Percentiles rank a stretch among this genome's conserved stretches.
phyloP scores from a whole-genome alignment of 2,329 filamentous ascomycete genomes.

The Colletotrichum tropicicola region DNA sequence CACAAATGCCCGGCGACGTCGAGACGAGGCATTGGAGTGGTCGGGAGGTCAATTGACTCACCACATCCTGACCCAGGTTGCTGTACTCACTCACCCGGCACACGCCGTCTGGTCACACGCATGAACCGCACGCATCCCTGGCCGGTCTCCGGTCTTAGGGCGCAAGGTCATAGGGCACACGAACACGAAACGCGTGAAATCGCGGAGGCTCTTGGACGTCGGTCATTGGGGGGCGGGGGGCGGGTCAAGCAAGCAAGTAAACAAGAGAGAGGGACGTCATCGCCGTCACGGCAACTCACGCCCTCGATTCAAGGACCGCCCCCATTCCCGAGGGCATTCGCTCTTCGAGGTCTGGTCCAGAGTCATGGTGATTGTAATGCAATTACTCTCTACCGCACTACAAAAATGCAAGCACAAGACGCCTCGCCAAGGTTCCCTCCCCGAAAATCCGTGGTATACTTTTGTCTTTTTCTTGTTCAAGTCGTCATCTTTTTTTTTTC shows the following conservation, averaged over 20 bases:
- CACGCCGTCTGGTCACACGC: too few species aligned
- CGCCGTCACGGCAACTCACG: not conserved
- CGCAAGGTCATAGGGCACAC: conserved; percentile 26
- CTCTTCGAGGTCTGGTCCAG: too few species aligned
- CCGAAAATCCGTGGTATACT: conserved; percentile 15
- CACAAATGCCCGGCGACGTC: not conserved
- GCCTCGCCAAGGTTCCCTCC: conserved; percentile 21
- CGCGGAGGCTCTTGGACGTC: not conserved
- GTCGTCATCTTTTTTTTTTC: not conserved
- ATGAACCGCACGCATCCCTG: too few species aligned
- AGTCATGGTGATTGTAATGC: conserved; percentile 4
- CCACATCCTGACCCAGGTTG: not conserved
- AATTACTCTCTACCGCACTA: conserved; percentile 13
- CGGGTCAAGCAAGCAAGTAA: too few species aligned
- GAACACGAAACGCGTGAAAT: conserved; percentile 3
- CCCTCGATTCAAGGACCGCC: not conserved
- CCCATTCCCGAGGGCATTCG: too few species aligned
- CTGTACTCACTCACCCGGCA: too few species aligned
- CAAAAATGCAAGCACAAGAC: conserved; percentile 20
- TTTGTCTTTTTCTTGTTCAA: not conserved
- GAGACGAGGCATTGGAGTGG: not conserved
- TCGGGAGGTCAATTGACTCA: not conserved
- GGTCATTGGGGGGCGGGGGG: accelerated
- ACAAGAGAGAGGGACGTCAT: not conserved
- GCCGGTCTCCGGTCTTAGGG: too few species aligned